Conservation (phyloP, 345 rosid genomes). For the Excoecaria cochinchinensis region DNA sequence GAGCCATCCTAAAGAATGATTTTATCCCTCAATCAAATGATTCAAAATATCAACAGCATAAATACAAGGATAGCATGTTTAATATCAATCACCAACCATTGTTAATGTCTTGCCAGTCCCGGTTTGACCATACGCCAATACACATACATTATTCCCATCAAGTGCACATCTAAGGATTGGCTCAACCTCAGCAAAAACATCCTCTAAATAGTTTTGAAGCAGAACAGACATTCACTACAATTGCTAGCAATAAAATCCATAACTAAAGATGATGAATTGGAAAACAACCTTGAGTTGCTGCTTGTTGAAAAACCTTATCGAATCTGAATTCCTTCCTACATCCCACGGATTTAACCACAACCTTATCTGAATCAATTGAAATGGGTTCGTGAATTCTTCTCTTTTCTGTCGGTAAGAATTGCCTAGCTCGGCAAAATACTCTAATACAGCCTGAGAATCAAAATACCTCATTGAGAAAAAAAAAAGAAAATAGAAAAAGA, state of each 20-base stretch:
- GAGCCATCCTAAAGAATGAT: constrained; percentile 66
- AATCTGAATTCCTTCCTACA: constrained; percentile 64
- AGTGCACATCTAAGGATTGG: constrained; percentile 85
- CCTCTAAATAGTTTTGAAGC: constrained; percentile 61
- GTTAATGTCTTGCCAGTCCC: constrained; percentile 95
- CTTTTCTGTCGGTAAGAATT: constrained; percentile 41
- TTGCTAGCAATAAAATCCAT: constrained; percentile 3
- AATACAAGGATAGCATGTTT: constrained; percentile 3
- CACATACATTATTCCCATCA: constrained; percentile 84
- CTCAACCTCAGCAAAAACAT: constrained; percentile 71
- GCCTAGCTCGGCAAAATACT: constrained; percentile 81
- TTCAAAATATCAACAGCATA: background rate
- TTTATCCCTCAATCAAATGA: constrained; percentile 7
- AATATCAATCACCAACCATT: constrained; percentile 53
- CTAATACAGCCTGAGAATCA: constrained; percentile 71
- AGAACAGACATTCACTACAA: constrained; percentile 37
- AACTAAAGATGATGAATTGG: constrained; percentile 2
- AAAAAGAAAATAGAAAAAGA: background rate
- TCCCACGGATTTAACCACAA: constrained; percentile 55
- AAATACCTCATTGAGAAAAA: background rate
- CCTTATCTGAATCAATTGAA: constrained; percentile 39
- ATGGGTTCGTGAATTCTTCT: constrained; percentile 52
- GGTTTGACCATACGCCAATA: constrained; percentile 94
- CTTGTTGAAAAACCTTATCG: constrained; percentile 67
- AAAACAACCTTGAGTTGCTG: constrained; percentile 72